Evolutionary conservation across 2,329 filamentous ascomycete genomes (phyloP), one percentile per base, ranked within the genome.

Genomic region (Microcyclosporella mali): DNA sequence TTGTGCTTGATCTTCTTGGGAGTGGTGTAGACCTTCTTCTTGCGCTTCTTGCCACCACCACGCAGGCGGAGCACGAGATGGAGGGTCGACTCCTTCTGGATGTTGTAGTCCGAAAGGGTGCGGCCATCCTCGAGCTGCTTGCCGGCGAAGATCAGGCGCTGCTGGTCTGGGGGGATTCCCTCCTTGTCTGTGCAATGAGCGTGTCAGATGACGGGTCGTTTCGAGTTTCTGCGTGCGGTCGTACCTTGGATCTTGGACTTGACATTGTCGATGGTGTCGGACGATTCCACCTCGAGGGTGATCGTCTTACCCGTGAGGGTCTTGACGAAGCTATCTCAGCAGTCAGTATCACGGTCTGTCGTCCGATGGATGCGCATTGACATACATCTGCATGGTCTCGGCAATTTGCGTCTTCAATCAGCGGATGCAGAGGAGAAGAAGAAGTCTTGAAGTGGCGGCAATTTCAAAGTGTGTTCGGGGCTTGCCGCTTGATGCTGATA

Each of bases 1-100:
- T 98, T 98, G 85, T 98, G 92, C 92, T 98, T 98, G 85, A 98
- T 98, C 88, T 98, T 98, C 89, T 98, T 98, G 73, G 92, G 92
- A 67, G 92, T 98, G 71, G 88, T 97, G 86, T 98, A 98, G 63
- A 98, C 92, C 89, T 98, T 98, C 88, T 95, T 95, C 88, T 98
- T 98, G 75, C 94, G 84, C 87, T 97, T 95, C 88, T 98, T 98
- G 70, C 74, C 89, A 74, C 90, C 92, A 81, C 92, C 92, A 81
- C 90, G 92, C 52, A 98, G 88, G 70, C 92, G 88, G 64, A 98
- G 84, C 65, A 98, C 92, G 63, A 97, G 78, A 77, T 98, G 92
- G 60, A 98, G 88, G 65, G 92, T 98, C 62, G 83, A 89, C 83
- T 97, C 90, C 85, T 98, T 98, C 84, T 98, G 92, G 80, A 98